Conservation (phyloP, 2,329 filamentous ascomycete genomes). For the Dothiorella sarmentorum region DNA sequence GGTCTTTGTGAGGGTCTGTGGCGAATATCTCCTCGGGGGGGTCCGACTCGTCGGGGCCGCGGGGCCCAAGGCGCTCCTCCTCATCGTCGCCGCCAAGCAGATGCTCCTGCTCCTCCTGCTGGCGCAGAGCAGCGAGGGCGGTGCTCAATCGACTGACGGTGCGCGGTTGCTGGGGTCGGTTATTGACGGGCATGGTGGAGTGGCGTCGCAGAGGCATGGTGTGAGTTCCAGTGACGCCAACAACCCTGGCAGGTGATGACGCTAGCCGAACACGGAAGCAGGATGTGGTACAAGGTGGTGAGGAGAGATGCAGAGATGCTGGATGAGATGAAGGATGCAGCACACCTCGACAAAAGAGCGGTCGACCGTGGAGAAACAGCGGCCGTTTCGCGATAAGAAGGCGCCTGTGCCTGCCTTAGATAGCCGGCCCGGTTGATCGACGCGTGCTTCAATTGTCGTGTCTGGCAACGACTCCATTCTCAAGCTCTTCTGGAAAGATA, state of each 20-base stretch:
- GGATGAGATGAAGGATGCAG: neutral
- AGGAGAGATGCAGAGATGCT: neutral
- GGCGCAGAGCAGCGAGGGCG: constrained; percentile 38
- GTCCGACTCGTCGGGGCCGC: constrained; percentile 41
- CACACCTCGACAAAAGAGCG: neutral
- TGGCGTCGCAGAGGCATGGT: constrained; percentile 10
- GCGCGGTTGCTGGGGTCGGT: constrained; percentile 5
- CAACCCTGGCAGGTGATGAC: neutral
- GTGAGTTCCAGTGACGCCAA: neutral
- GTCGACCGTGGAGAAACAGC: constrained; percentile 1
- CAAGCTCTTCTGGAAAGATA: neutral
- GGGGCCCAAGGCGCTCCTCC: constrained; percentile 39
- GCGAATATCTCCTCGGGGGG: constrained; percentile 39
- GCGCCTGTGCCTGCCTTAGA: neutral
- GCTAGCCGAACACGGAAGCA: constrained; percentile 10
- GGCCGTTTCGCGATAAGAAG: constrained; percentile 3
- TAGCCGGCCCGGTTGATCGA: neutral
- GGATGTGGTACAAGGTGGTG: neutral
- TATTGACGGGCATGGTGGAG: constrained; percentile 7
- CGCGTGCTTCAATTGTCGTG: no score
- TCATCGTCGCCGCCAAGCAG: constrained; percentile 44
- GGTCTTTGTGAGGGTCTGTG: constrained; percentile 56
- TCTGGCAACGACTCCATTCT: no score
- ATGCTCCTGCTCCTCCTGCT: constrained; percentile 48
- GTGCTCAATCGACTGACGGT: constrained; percentile 36